Conservation (phyloP, 495 filamentous ascomycete species). For the Tuber borchii region DNA sequence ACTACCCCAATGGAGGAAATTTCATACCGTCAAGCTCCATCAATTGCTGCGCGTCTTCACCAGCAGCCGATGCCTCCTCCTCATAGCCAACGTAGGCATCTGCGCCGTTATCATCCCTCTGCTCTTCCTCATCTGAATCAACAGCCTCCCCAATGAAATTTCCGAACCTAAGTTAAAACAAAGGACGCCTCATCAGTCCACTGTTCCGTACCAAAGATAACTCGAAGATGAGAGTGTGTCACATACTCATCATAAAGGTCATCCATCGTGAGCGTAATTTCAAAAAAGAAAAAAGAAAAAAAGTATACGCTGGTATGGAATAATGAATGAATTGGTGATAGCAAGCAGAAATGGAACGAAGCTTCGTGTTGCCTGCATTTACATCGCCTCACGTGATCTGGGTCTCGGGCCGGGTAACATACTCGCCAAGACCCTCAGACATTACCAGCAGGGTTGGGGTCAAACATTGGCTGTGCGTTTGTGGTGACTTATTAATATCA, state of each 20-base stretch:
- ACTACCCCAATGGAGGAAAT: not conserved
- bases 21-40: slow-evolving; percentile 85
- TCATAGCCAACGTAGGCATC: slow-evolving; percentile 77
- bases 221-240: slow-evolving; percentile 1
- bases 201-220: slow-evolving; percentile 8
- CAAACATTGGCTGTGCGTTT: not conserved
- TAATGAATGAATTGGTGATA: not conserved
- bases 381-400: not conserved
- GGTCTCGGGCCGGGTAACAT: not conserved
- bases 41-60: slow-evolving; percentile 64
- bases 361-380: not conserved
- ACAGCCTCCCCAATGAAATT: slow-evolving; percentile 91
- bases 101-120: slow-evolving; percentile 61
- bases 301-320: not conserved
- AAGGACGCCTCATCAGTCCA: slow-evolving; percentile 28
- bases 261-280: slow-evolving; percentile 54
- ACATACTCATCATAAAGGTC: slow-evolving; percentile 77
- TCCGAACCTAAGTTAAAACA: slow-evolving; percentile 61
- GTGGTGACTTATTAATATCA: not conserved
- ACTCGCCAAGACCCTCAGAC: not conserved
- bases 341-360: not conserved
- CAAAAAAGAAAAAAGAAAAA: not conserved
- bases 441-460: too few relatives aligned
- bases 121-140: slow-evolving; percentile 75
- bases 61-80: slow-evolving; percentile 57